Evolutionary conservation across 2,329 filamentous ascomycete genomes (phyloP), one percentile per base, ranked within the genome.

Genomic region (Cercospora zeae-maydis): DNA sequence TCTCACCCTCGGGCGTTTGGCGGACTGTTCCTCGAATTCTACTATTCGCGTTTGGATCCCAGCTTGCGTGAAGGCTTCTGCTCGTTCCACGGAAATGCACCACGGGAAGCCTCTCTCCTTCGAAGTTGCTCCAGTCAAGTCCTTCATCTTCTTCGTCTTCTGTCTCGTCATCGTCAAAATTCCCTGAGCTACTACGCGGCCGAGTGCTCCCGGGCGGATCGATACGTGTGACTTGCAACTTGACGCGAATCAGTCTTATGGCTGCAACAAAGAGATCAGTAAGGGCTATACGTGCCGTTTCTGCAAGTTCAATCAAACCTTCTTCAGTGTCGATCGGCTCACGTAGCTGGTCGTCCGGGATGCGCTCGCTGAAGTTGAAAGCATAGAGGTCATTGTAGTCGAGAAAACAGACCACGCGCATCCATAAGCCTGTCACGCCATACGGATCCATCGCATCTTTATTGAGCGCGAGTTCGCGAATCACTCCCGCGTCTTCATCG

Each of bases 301-400:
- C 73, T 59, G 52, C 53, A 19, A 75, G 69, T 53, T 70, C 61
- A 55, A 74, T 70, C 63, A 69, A 70, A 75, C 73, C 73, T 78
- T 92, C 88, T 64, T 84, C 83, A 0, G 81, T 84, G 33, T 84
- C 78, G 37, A 91, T 81, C 0, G 86, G 80, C 1, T 84, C 59
- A 76, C 78, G 67, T 76, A 77, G 47, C 69, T 74, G 72, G 16
- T 70, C 67, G 16, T 67, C 67, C 0, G 63, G 61, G 33, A 71
- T 66, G 10, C 78, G 73, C 6, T 79, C 75, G 7, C 75, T 75
- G 71, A 92, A 92, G 72, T 93, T 93, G 78, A 87, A 92, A 19
- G 78, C 77, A 73, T 87, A 89, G 36, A 93, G 85, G 72, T 92
- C 89, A 68, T 83, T 85, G 73, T 89, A 92, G 73, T 92, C 88